Conservation (phyloP, 2,329 filamentous ascomycete species). For the Neoarthrinium moseri region DNA sequence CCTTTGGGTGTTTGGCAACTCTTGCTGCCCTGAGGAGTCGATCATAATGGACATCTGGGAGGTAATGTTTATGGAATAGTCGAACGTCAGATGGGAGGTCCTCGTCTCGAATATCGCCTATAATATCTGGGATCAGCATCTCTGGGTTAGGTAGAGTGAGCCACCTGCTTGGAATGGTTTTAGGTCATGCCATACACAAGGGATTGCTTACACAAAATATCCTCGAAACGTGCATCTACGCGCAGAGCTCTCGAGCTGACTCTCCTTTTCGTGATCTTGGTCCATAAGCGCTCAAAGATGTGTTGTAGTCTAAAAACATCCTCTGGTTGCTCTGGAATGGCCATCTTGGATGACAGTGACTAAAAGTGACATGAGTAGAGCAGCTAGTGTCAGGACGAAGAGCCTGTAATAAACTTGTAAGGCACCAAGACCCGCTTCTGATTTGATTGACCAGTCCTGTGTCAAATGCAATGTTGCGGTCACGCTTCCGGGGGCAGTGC, state of each 20-base stretch:
- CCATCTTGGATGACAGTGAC: neutral
- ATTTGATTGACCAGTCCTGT: too few species aligned
- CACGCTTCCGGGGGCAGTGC: too few species aligned
- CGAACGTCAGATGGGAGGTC: neutral
- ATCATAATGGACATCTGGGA: neutral
- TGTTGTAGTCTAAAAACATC: neutral
- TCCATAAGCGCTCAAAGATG: neutral
- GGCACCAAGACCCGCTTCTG: neutral
- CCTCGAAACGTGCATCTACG: neutral
- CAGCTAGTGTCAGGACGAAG: neutral
- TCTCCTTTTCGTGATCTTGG: neutral
- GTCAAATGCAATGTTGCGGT: too few species aligned
- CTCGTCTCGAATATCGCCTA: neutral
- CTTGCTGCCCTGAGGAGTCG: neutral
- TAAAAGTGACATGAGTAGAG: neutral
- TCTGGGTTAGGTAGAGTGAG: neutral
- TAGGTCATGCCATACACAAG: neutral
- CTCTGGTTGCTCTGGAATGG: neutral
- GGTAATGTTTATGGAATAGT: neutral
- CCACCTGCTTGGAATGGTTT: neutral
- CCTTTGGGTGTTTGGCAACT: neutral
- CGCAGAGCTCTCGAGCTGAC: neutral
- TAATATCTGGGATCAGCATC: neutral
- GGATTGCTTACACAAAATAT: neutral
- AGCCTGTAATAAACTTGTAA: neutral